Evolutionary conservation across 139 green algal genomes (phyloP), one percentile per base, ranked within the genome.

Genomic region (Coelastrella sp.): DNA sequence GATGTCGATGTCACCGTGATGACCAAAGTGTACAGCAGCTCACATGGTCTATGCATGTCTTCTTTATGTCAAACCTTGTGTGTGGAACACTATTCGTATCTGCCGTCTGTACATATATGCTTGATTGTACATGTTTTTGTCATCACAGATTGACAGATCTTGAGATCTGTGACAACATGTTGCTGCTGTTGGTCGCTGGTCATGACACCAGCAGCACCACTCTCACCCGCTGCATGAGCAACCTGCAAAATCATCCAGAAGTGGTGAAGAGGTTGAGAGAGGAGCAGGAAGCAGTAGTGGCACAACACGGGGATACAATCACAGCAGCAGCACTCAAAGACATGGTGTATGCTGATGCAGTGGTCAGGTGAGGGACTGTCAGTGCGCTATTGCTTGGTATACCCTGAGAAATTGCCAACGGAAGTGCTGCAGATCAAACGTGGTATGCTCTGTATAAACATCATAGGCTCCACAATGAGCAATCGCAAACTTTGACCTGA

Each of bases 281-380:
- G 37, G 78, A 85, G 62, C 78, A 85, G 40, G 13, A 40, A 62
- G 38, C 38, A 53, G 13, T 86, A 43, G 25, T 25, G 19, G 64
- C 32, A 37, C 57, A 86, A 45, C 66, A 79, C 17, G 78, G 62
- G 1, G 5, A 6, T 5, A 19, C 25, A 1, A 17, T 85, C 27
- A 51, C 5, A 23, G 27, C 13, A 23, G 62, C 40, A 30, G 23
- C n/a, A 21, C 78, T 85, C 40, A 43, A 13, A 27, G 78, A 64
- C 8, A 85, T 85, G 78, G 30, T 23, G 25, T 85, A 77, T 30
- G 50, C 78, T 64, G 78, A 85, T 0, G 60, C 78, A 32, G 78
- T 71, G 6, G 48, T 85, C n/a, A 77, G n/a, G 71, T 79, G 41
- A 78, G 68, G 45, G 11, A 13, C 45, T 23, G 15, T 57, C 0